A percentile compares a stretch with the other conserved stretches of the same genome.
Evolutionary conservation across 441 rosid genomes (phyloP).

Genomic region (Theobroma grandiflorum): DNA sequence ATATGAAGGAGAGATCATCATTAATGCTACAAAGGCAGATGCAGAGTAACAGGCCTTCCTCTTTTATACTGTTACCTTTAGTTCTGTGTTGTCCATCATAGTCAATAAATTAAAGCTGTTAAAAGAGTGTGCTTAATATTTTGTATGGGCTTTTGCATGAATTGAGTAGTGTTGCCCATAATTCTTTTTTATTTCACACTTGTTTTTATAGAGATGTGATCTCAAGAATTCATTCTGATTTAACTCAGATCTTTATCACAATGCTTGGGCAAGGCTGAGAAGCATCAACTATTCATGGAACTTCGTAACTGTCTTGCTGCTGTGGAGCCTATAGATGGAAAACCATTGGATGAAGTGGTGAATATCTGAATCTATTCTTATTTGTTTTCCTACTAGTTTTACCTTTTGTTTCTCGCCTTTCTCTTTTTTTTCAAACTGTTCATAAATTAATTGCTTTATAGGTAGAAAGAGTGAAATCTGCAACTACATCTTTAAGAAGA

Average conservation of each 20-base stretch:
- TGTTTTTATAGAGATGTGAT: constrained; percentile 23
- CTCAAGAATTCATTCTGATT: constrained; percentile 30
- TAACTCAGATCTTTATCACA: constrained; percentile 58
- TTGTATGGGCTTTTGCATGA: neutral
- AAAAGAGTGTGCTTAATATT: neutral
- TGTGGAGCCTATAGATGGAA: constrained; percentile 78
- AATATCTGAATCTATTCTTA: constrained; percentile 26
- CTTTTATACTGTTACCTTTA: constrained; percentile 20
- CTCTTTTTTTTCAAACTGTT: constrained; percentile 35
- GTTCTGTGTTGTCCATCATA: constrained; percentile 22
- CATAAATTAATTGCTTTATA: constrained; percentile 49
- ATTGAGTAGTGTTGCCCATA: neutral
- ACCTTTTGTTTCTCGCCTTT: constrained; percentile 5
- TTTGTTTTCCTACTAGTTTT: neutral
- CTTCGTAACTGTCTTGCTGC: constrained; percentile 76
- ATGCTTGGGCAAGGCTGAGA: constrained; percentile 67
- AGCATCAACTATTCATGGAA: constrained; percentile 65
- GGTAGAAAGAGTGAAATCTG: constrained; percentile 89
- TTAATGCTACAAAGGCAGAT: constrained; percentile 73
- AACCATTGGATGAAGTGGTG: constrained; percentile 84
- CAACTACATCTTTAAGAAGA: constrained; percentile 81
- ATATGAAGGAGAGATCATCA: constrained; percentile 84
- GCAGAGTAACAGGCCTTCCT: constrained; percentile 55
- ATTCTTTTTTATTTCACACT: neutral
- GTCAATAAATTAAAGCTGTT: constrained; percentile 12